Conservation (phyloP, 306 rosid species). For the Bauhinia variegata region DNA sequence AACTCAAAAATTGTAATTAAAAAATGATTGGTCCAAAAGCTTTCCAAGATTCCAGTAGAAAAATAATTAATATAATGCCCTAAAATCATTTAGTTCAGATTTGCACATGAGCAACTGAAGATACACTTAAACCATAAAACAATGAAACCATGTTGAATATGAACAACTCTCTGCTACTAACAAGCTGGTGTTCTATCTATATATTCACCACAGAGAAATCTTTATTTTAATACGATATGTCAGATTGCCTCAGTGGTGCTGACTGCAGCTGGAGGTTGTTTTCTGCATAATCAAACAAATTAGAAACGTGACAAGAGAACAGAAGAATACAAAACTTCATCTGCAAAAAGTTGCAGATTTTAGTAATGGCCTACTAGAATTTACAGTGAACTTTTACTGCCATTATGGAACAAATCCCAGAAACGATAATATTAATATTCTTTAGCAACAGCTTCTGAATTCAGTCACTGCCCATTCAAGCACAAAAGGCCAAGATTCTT, state of each 20-base stretch:
- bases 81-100: no score
- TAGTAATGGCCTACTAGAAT: neutral
- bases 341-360: neutral
- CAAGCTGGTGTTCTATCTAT: no score
- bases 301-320: no score
- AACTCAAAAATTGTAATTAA: no score
- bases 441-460: neutral
- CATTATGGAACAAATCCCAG: neutral
- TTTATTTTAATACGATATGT: no score
- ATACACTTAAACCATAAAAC: slow-evolving; percentile 27
- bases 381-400: neutral
- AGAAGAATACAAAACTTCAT: neutral
- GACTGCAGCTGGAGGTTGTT: no score
- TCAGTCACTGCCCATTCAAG: slow-evolving; percentile 13
- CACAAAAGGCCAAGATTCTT: neutral
- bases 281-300: no score
- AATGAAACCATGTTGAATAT: neutral
- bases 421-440: no score
- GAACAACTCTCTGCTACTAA: no score
- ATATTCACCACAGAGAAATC: no score
- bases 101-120: neutral
- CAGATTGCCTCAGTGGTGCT: no score
- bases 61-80: no score
- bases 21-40: neutral
- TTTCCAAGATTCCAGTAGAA: slow-evolving; percentile 6